Evolutionary conservation across 371 early-diverging fungal species (phyloP).

Genomic region (Mucor mucedo): DNA sequence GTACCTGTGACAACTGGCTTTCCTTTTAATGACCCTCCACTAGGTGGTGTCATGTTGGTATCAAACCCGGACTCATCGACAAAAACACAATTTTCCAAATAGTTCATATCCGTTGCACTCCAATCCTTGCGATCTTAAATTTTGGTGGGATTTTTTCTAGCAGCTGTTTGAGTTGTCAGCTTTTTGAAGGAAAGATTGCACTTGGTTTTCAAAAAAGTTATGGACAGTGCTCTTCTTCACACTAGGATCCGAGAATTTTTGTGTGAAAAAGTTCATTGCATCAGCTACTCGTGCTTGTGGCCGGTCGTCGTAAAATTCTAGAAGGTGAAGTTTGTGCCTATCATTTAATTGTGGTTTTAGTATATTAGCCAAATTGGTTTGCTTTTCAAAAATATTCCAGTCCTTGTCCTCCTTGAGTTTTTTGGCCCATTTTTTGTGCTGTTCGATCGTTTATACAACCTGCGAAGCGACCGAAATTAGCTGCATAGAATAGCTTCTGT

Average conservation of each 20-base stretch:
- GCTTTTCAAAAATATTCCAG: too few relatives aligned
- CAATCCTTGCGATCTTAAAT: constrained; percentile 5
- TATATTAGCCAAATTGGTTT: neutral
- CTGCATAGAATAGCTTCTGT: constrained; percentile 15
- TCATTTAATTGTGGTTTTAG: constrained; percentile 15
- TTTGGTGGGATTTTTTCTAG: constrained; percentile 18
- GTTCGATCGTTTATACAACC: constrained; percentile 19
- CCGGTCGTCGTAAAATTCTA: constrained; percentile 16
- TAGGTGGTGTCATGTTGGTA: too few relatives aligned
- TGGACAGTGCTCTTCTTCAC: too few relatives aligned
- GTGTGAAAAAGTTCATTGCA: constrained; percentile 12
- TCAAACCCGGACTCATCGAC: too few relatives aligned
- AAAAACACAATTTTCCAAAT: too few relatives aligned
- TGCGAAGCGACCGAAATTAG: constrained; percentile 11
- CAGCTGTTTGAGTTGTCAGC: constrained; percentile 11
- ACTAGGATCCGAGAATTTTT: too few relatives aligned
- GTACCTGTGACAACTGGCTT: too few relatives aligned
- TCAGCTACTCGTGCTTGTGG: constrained; percentile 18
- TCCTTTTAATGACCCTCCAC: too few relatives aligned
- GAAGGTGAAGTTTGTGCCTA: constrained; percentile 12
- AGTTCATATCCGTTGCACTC: neutral
- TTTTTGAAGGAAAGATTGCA: constrained; percentile 24
- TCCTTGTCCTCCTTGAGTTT: too few relatives aligned
- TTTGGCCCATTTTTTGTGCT: neutral
- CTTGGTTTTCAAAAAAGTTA: too few relatives aligned